A percentile compares a stretch with the other conserved stretches of the same genome.
These are phyloP conservation scores for Lactarius trivialis DNA, from an alignment of 768 basidiomycete genomes.

Conservation along the genomic window DNA sequence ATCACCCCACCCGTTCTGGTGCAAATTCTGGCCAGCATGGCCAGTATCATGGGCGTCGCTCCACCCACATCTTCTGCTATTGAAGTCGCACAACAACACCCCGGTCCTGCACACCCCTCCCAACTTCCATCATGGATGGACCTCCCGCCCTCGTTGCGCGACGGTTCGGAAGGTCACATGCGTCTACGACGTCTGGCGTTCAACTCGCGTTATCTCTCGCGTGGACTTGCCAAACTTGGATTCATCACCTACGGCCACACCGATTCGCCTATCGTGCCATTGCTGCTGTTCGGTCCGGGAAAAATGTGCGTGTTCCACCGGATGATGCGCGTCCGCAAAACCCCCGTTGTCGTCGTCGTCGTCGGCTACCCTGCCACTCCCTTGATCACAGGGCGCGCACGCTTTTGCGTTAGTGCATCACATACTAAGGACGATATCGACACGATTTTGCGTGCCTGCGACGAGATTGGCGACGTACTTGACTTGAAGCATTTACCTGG, in stretches of 20 bases:
- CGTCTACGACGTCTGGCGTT: conserved; percentile 88
- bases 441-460: conserved; percentile 72
- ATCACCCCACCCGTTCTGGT: conserved; percentile 88
- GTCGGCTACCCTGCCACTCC: conserved; percentile 90
- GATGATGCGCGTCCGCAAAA: conserved; percentile 71
- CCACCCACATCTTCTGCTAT: conserved; percentile 29
- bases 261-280: conserved; percentile 88
- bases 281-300: conserved; percentile 87
- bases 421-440: conserved; percentile 99
- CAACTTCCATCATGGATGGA: conserved; percentile 73
- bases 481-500: conserved; percentile 77
- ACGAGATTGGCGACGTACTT: conserved; percentile 85
- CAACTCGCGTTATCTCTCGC: conserved; percentile 88
- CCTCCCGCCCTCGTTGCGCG: conserved; percentile 63
- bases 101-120: conserved; percentile 61
- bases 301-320: conserved; percentile 91
- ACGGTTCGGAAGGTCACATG: conserved; percentile 77
- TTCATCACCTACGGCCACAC: conserved; percentile 95
- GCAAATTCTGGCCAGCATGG: conserved; percentile 89
- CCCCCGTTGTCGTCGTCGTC: conserved; percentile 83
- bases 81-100: conserved; percentile 40
- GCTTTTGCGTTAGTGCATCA: conserved; percentile 90
- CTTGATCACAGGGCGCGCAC: conserved; percentile 77
- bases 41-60: conserved; percentile 88
- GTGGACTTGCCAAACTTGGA: conserved; percentile 80